A percentile compares a stretch with the other conserved stretches of the same genome.
Conservation (phyloP, 768 basidiomycete species). For the Tephrocybe sp. region DNA sequence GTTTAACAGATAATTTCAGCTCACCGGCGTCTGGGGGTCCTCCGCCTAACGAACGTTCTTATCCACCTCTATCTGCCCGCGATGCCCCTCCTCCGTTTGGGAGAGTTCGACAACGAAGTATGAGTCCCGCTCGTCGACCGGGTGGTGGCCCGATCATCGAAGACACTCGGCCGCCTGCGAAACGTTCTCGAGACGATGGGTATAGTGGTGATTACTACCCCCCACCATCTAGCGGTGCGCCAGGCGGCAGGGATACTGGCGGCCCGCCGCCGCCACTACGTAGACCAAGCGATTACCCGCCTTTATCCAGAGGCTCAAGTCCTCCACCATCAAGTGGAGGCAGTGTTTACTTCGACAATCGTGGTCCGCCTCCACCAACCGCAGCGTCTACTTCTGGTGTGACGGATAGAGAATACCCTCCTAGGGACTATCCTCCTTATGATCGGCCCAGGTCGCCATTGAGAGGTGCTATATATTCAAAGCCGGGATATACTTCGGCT, state of each 20-base stretch:
- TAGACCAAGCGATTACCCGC: conserved; percentile 29
- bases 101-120: conserved; percentile 46
- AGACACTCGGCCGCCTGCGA: conserved; percentile 43
- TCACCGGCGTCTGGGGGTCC: neutral
- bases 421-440: conserved; percentile 31
- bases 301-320: conserved; percentile 22
- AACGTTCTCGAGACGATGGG: conserved; percentile 43
- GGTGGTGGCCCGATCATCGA: conserved; percentile 29
- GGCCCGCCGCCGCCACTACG: conserved; percentile 17
- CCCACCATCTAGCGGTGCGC: conserved; percentile 11
- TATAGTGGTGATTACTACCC: conserved; percentile 33
- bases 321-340: conserved; percentile 25
- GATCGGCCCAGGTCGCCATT: conserved; percentile 34
- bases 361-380: conserved; percentile 23
- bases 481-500: conserved; percentile 21
- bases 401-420: conserved; percentile 36
- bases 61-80: conserved; percentile 11
- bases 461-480: conserved; percentile 15
- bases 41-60: conserved; percentile 14
- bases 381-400: conserved; percentile 13
- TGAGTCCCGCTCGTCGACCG: conserved; percentile 38
- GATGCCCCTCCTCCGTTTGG: conserved; percentile 23
- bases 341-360: conserved; percentile 31
- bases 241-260: conserved; percentile 14
- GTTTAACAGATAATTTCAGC: conserved; percentile 18